Evolutionary conservation across 148 eudicot species (phyloP), one percentile per base, ranked within the genome.

Genomic region (Nyssa sinensis): DNA sequence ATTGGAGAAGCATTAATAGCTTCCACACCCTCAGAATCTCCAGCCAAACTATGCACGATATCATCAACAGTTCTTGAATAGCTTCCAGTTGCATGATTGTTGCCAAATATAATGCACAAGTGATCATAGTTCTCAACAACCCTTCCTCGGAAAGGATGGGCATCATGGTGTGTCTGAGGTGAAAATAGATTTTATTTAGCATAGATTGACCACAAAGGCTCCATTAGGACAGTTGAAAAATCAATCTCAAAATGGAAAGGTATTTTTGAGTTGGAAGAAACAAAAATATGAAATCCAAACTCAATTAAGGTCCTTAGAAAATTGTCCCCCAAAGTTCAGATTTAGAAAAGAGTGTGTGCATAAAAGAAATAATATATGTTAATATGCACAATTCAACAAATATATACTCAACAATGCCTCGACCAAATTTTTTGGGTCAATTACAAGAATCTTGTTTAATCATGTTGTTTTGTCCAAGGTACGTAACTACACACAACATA

Each of bases 101-200:
- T 69, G 72, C 72, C 72, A 69, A 69, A 69, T 37, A 69, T 69
- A 49, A 69, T 49, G 60, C 60, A 69, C 14, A 69, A 29, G 1
- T 69, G 60, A 69, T 69, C 61, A 69, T 69, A 69, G 60, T 69
- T 69, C 39, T 69, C 61, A 49, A 49, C 27, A 49, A 49, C 25
- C 24, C 72, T 69, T 32, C 72, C 72, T 17, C 27, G 72, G 30
- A 69, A 69, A 47, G 35, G 61, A 32, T 24, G 29, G 9, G 72
- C 61, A 27, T 69, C 72, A 69, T 49, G 61, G 72, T 69, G 72
- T 31, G 72, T 69, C 72, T 69, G 72, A 33, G 19, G 35, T 47
- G 37, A 47, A 29, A 49, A 33, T 21, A 2, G 60, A 7, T 1
- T 4, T 8, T 49, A 3, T 19, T 69, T 21, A 67, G 32, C n/a